These are phyloP conservation scores for Detonula confervacea DNA, from an alignment of 352 stramenopile species.

Conservation along the genomic window DNA sequence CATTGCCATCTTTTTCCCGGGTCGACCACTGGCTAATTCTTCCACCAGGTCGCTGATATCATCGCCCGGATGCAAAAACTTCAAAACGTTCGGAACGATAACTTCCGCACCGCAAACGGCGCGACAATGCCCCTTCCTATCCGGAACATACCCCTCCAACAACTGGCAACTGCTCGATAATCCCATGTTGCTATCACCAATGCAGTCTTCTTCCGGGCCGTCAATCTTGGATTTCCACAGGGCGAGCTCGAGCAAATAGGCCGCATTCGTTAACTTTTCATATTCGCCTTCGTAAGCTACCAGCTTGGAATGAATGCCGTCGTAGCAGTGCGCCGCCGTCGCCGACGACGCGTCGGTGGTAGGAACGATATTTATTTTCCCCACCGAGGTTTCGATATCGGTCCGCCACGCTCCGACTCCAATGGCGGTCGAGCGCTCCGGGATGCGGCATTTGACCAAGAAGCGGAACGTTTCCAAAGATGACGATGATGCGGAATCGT, in stretches of 20 bases:
- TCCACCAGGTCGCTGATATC: too few species aligned
- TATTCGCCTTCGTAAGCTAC: constrained; percentile 2
- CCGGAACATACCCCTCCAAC: neutral
- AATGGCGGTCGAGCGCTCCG: neutral
- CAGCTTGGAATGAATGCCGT: constrained; percentile 11
- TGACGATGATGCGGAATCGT: too few species aligned
- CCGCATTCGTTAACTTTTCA: neutral
- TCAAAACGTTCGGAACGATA: neutral
- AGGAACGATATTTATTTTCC: too few species aligned
- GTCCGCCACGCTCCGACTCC: constrained; percentile 4
- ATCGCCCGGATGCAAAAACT: neutral
- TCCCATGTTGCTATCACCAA: neutral
- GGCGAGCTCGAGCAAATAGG: constrained; percentile 4
- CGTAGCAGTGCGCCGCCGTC: neutral
- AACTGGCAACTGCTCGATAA: neutral
- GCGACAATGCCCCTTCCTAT: neutral
- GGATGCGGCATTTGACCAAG: constrained; percentile 15
- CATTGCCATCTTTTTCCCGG: too few species aligned
- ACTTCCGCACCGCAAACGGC: neutral
- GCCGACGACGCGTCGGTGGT: too few species aligned
- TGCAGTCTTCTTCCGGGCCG: too few species aligned
- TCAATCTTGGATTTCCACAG: constrained; percentile 15
- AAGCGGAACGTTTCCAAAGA: constrained; percentile 9
- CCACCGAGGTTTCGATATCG: neutral
- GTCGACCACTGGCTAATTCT: too few species aligned